phyloP scores from a whole-genome alignment of 2,329 filamentous ascomycete genomes.

The Diplodia intermedia region DNA sequence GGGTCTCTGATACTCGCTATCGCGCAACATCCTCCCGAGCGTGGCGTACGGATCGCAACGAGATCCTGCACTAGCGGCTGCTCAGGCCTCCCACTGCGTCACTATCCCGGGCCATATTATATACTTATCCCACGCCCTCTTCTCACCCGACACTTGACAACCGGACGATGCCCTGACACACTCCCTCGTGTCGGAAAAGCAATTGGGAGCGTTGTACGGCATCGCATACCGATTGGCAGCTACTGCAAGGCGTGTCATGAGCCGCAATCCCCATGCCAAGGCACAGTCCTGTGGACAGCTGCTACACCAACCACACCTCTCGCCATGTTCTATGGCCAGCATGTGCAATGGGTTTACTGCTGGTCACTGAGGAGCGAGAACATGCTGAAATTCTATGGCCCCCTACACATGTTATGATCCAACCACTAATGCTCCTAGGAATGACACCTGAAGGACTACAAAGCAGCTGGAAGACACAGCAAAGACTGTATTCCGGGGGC shows the following conservation, averaged over 20 bases:
- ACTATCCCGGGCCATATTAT: slow-evolving; percentile 20
- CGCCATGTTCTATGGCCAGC: slow-evolving; percentile 14
- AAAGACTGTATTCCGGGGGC: not conserved
- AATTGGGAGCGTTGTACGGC: slow-evolving; percentile 27
- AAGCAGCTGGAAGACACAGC: not conserved
- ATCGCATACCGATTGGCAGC: slow-evolving; percentile 16
- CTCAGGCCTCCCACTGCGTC: slow-evolving; percentile 28
- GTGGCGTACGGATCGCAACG: slow-evolving; percentile 19
- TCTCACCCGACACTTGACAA: not conserved
- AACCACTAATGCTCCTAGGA: not conserved
- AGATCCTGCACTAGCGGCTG: slow-evolving; percentile 21
- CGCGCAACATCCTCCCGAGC: slow-evolving; percentile 14
- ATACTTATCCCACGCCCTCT: not conserved
- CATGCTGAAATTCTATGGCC: not conserved
- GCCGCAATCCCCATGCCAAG: slow-evolving; percentile 8
- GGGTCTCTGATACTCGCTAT: slow-evolving; percentile 7
- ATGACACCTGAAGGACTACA: not conserved
- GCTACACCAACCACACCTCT: slow-evolving; percentile 18
- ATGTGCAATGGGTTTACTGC: not conserved
- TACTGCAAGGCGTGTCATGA: slow-evolving; percentile 21
- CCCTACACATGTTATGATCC: not conserved
- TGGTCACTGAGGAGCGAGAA: slow-evolving; percentile 6
- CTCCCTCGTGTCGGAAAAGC: slow-evolving; percentile 6
- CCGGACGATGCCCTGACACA: slow-evolving; percentile 26
- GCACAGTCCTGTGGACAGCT: slow-evolving; percentile 18